Evolutionary conservation across 306 rosid genomes (phyloP).

Genomic region (Prunus padus): DNA sequence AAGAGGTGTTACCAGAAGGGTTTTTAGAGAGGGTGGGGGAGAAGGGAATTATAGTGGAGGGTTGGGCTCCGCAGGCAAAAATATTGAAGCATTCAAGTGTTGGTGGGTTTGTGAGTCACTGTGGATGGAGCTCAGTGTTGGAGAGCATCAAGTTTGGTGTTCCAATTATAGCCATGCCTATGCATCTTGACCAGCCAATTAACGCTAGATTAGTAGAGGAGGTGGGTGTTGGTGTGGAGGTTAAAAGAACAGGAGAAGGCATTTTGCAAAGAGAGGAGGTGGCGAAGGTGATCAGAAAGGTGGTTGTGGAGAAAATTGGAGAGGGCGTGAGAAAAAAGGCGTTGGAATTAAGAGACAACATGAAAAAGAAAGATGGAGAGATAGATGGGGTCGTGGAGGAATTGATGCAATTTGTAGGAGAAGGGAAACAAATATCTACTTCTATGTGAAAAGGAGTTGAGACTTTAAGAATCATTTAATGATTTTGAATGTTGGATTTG

Average conservation of each 20-base stretch:
- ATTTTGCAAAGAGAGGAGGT: background rate
- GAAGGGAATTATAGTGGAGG: slow-evolving; percentile 16
- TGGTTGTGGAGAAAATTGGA: slow-evolving; percentile 5
- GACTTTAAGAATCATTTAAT: no score
- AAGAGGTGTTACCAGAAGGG: slow-evolving; percentile 20
- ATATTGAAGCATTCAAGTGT: slow-evolving; percentile 15
- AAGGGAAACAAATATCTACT: background rate
- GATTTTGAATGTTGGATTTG: no score
- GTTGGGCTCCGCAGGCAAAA: slow-evolving; percentile 30
- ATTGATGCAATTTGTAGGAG: background rate
- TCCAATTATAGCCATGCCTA: slow-evolving; percentile 30
- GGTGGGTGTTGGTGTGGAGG: slow-evolving; percentile 17
- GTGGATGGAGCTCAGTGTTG: slow-evolving; percentile 19
- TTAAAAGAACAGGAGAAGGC: background rate
- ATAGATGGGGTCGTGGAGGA: slow-evolving; percentile 6
- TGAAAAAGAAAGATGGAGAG: slow-evolving; percentile 5
- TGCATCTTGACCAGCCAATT: slow-evolving; percentile 23
- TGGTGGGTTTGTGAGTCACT: slow-evolving; percentile 8
- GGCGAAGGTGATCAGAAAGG: slow-evolving; percentile 9
- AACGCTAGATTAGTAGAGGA: slow-evolving; percentile 22
- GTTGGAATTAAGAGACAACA: background rate
- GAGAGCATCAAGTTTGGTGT: slow-evolving; percentile 25
- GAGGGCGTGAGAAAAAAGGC: slow-evolving; percentile 4
- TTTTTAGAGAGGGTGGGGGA: slow-evolving; percentile 11
- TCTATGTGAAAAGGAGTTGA: no score